Evolutionary conservation across 805 yeast genomes (phyloP).

Genomic region (Nakazawaea laoshanensis): DNA sequence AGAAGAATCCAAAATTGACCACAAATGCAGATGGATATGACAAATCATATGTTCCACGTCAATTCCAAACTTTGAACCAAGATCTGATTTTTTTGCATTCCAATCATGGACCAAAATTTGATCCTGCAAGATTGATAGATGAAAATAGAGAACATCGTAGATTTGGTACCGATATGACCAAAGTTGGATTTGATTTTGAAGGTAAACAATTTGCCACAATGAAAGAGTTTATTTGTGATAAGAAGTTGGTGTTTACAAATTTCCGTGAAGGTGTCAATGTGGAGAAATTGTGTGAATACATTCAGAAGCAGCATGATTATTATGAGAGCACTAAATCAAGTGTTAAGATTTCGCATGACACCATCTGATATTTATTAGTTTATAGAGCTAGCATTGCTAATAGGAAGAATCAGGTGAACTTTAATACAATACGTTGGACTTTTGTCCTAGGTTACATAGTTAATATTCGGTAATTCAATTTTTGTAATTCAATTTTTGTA

Average conservation of each 20-base stretch:
- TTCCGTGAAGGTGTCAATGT: slow-evolving; percentile 19
- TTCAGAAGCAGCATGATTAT: slow-evolving; percentile 35
- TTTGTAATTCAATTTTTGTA: neutral
- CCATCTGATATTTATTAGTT: too few relatives aligned
- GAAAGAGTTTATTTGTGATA: slow-evolving; percentile 19
- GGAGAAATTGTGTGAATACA: slow-evolving; percentile 38
- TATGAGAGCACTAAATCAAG: slow-evolving; percentile 8
- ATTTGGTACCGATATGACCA: slow-evolving; percentile 9
- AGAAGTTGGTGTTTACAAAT: slow-evolving; percentile 8
- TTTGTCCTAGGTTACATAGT: neutral
- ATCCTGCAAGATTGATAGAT: slow-evolving; percentile 5
- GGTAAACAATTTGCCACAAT: slow-evolving; percentile 18
- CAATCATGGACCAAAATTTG: slow-evolving; percentile 11
- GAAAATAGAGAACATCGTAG: slow-evolving; percentile 10
- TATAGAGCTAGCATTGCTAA: too few relatives aligned
- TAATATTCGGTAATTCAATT: neutral
- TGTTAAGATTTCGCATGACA: slow-evolving; percentile 3
- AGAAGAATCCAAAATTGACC: slow-evolving; percentile 8
- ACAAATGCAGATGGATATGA: slow-evolving; percentile 10
- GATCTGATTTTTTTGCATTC: slow-evolving; percentile 9
- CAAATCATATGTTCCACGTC: slow-evolving; percentile 8
- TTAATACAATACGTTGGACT: too few relatives aligned
- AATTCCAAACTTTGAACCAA: slow-evolving; percentile 8
- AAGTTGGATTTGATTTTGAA: slow-evolving; percentile 19
- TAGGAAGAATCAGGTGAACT: too few relatives aligned